A percentile compares a stretch with the other conserved stretches of the same genome.
Evolutionary conservation across 1,284 basidiomycete genomes (phyloP).

Genomic region (Sanghuangporus weigelae): DNA sequence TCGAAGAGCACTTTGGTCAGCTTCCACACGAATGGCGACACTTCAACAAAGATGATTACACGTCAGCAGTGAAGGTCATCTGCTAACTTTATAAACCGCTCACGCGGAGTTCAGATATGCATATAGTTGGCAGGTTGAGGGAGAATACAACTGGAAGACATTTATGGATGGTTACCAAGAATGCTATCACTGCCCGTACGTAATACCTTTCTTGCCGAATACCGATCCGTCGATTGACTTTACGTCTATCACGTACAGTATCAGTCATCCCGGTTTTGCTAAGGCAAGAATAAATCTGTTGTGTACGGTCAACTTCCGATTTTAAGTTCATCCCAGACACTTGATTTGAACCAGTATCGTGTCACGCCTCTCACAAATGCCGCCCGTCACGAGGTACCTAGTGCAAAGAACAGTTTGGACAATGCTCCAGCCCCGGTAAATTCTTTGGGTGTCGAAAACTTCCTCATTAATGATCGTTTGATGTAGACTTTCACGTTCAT

Average conservation of each 20-base stretch:
- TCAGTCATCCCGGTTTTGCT: constrained; percentile 25
- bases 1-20: constrained; percentile 22
- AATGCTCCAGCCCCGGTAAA: constrained; percentile 13
- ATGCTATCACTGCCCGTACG: constrained; percentile 23
- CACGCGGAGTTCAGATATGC: constrained; percentile 3
- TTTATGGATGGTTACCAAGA: constrained; percentile 27
- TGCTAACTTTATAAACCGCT: not conserved
- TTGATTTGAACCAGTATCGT: constrained; percentile 23
- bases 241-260: not conserved
- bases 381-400: constrained; percentile 21
- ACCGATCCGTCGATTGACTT: not conserved
- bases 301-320: not conserved
- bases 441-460: not conserved
- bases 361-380: constrained; percentile 23
- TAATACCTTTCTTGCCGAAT: not conserved
- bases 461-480: not conserved
- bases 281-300: constrained; percentile 5
- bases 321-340: constrained; percentile 13
- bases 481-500: constrained; percentile 22
- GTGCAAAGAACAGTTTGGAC: not conserved
- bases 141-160: constrained; percentile 21
- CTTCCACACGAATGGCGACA: constrained; percentile 10
- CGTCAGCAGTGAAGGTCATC: constrained; percentile 1
- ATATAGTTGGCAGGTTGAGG: constrained; percentile 16
- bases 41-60: constrained; percentile 14